These are phyloP conservation scores for Fraxinus latifolia DNA, from an alignment of 305 asterid genomes.

Conservation along the genomic window DNA sequence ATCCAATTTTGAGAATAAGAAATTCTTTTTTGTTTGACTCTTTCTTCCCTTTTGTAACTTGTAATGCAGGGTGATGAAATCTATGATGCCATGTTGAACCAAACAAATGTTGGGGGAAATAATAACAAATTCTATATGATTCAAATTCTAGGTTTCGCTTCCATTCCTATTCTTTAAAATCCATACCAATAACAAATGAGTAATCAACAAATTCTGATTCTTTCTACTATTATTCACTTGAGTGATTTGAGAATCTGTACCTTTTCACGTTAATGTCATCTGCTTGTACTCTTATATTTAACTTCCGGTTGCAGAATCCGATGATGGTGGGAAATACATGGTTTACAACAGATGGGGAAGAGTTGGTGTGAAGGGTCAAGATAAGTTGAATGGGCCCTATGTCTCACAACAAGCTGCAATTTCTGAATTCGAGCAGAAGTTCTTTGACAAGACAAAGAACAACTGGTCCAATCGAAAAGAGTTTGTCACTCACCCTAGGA, in stretches of 20 bases:
- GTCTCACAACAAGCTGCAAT: slow-evolving; percentile 51
- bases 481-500: slow-evolving; percentile 51
- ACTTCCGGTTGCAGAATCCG: slow-evolving; percentile 64
- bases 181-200: not conserved
- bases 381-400: slow-evolving; percentile 60
- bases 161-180: slow-evolving; percentile 18
- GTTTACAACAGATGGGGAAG: slow-evolving; percentile 90
- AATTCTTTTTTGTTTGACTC: not conserved
- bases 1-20: not conserved
- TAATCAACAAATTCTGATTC: not conserved
- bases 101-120: slow-evolving; percentile 80
- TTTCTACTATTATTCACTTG: not conserved
- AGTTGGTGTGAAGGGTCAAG: slow-evolving; percentile 88
- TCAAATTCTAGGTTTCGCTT: slow-evolving; percentile 72
- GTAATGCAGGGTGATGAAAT: slow-evolving; percentile 61
- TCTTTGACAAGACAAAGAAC: slow-evolving; percentile 71
- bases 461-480: slow-evolving; percentile 55
- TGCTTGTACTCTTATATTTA: not conserved
- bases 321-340: slow-evolving; percentile 66
- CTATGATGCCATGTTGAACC: slow-evolving; percentile 92
- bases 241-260: not conserved
- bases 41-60: slow-evolving; percentile 7
- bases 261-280: not conserved
- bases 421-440: slow-evolving; percentile 61
- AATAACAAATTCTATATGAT: slow-evolving; percentile 81